Evolutionary conservation across 2,329 filamentous ascomycete species (phyloP).

Genomic region (Biscogniauxia mediterranea): DNA sequence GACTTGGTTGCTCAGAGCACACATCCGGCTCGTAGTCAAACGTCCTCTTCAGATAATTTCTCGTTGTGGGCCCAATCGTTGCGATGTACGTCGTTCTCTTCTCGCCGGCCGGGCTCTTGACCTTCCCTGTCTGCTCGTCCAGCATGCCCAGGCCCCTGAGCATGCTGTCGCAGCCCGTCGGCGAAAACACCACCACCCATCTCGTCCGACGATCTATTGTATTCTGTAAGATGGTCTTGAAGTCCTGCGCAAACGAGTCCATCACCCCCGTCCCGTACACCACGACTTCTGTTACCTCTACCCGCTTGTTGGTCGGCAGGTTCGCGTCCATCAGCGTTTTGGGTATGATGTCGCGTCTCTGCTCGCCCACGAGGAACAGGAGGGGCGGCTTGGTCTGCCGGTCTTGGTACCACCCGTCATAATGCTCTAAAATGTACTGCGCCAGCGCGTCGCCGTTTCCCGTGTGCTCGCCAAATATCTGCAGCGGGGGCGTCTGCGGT

Average conservation of each 20-base stretch:
- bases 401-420: conserved; percentile 52
- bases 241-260: conserved; percentile 71
- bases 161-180: conserved; percentile 62
- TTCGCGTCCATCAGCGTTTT: conserved; percentile 64
- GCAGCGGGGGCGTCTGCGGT: conserved; percentile 47
- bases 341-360: conserved; percentile 86
- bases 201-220: conserved; percentile 43
- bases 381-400: conserved; percentile 56
- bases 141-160: conserved; percentile 52
- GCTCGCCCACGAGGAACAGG: conserved; percentile 87
- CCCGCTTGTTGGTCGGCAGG: conserved; percentile 49
- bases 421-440: conserved; percentile 75
- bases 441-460: conserved; percentile 84
- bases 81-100: conserved; percentile 62
- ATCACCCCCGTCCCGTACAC: conserved; percentile 87
- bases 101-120: conserved; percentile 17
- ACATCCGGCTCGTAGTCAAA: conserved; percentile 72
- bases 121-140: conserved; percentile 44
- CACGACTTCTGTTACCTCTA: conserved; percentile 73
- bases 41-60: conserved; percentile 64
- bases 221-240: conserved; percentile 49
- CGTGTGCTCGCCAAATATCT: conserved; percentile 75
- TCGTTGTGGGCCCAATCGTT: conserved; percentile 92
- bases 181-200: conserved; percentile 77
- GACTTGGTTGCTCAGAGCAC: conserved; percentile 79